Conservation (phyloP, 257 asterid genomes). For the Solanum lycopersicoides region DNA sequence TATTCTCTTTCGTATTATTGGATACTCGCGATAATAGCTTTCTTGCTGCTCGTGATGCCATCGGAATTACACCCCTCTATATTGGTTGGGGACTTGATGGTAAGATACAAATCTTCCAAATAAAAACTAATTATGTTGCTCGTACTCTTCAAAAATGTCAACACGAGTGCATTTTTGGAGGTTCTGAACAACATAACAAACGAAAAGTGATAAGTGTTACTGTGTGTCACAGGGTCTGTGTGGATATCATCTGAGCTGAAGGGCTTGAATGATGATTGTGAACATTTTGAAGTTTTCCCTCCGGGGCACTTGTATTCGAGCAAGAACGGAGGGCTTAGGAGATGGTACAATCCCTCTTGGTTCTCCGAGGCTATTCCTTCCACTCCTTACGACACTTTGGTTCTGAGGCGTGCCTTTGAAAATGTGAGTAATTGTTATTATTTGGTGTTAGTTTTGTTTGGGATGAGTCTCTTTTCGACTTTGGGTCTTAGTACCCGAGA, state of each 20-base stretch:
- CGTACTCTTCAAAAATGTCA: not conserved
- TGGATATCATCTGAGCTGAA: slow-evolving; percentile 93
- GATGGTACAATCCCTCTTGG: slow-evolving; percentile 96
- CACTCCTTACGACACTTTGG: slow-evolving; percentile 72
- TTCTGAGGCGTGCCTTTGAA: slow-evolving; percentile 76
- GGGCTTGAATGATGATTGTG: slow-evolving; percentile 82
- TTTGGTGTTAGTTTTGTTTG: not conserved
- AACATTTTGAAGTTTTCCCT: slow-evolving; percentile 84
- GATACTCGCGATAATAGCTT: slow-evolving; percentile 89
- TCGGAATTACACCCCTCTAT: slow-evolving; percentile 89
- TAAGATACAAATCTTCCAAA: not conserved
- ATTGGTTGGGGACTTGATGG: slow-evolving; percentile 99
- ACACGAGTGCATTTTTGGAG: not conserved
- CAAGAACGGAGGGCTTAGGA: slow-evolving; percentile 54
- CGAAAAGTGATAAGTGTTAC: not conserved
- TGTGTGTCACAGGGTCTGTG: slow-evolving; percentile 53
- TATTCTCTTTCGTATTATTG: slow-evolving; percentile 85
- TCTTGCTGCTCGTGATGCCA: slow-evolving; percentile 86
- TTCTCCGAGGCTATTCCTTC: slow-evolving; percentile 81
- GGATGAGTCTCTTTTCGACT: not conserved
- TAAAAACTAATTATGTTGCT: not conserved
- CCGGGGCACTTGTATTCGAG: slow-evolving; percentile 93
- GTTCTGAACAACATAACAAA: not conserved
- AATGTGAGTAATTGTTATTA: slow-evolving; percentile 33
- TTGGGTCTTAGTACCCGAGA: not conserved